A percentile compares a stretch with the other conserved stretches of the same genome.
Conservation (phyloP, 345 rosid genomes). For the Geranium rotundifolium region DNA sequence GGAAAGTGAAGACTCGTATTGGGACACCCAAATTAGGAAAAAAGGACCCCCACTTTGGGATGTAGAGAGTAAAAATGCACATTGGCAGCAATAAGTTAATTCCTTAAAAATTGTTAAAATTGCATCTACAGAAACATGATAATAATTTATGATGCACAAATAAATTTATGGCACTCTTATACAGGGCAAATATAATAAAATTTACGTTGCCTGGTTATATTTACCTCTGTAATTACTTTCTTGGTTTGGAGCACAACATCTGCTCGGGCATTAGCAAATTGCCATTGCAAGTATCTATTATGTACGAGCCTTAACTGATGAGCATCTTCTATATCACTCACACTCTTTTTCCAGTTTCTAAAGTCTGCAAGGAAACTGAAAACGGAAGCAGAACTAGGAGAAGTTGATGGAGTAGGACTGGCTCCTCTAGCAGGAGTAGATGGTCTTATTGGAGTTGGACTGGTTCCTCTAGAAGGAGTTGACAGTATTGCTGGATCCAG, state of each 20-base stretch:
- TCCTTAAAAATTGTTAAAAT: constrained; percentile 13
- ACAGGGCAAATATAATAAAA: too few species aligned
- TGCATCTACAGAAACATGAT: constrained; percentile 21
- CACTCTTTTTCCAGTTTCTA: constrained; percentile 58
- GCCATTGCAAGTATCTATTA: constrained; percentile 84
- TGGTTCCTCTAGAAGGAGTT: constrained; percentile 31
- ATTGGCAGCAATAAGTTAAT: constrained; percentile 30
- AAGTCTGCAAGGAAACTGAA: constrained; percentile 80
- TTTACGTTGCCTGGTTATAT: background rate
- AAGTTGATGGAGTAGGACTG: constrained; percentile 38
- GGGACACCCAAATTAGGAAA: too few species aligned
- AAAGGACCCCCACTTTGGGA: too few species aligned
- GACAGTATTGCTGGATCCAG: constrained; percentile 56
- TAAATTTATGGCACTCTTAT: background rate
- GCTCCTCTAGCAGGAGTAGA: background rate
- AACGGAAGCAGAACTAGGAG: constrained; percentile 54
- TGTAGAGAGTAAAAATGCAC: too few species aligned
- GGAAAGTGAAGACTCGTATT: too few species aligned
- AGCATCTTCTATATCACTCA: constrained; percentile 68
- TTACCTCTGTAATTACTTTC: constrained; percentile 68
- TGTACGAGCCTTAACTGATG: constrained; percentile 74
- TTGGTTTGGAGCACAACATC: constrained; percentile 59
- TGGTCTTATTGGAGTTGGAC: background rate
- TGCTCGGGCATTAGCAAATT: constrained; percentile 67
- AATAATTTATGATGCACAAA: too few species aligned